Percentiles rank a stretch among this genome's conserved stretches.
Evolutionary conservation across 192 early-diverging fungal species (phyloP).

Genomic region (Gamsiella multidivaricata): DNA sequence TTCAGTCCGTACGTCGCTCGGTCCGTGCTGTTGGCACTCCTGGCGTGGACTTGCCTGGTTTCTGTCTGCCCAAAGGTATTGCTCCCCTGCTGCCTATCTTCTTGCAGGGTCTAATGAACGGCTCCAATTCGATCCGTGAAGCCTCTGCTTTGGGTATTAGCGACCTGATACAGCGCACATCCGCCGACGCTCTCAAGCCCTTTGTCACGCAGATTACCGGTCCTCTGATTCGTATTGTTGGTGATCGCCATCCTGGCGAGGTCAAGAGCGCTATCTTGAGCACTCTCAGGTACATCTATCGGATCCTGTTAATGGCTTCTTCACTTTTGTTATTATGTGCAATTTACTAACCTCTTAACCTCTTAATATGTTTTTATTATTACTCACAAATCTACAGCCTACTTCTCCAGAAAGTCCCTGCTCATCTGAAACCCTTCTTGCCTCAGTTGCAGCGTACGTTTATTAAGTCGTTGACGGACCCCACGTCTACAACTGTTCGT

Average conservation of each 20-base stretch:
- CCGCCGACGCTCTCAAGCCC: constrained; percentile 80
- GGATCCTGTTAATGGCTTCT: no score
- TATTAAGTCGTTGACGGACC: constrained; percentile 87
- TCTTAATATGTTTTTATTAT: no score
- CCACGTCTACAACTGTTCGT: constrained; percentile 76
- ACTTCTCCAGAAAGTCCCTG: constrained; percentile 85
- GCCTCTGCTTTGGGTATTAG: constrained; percentile 89
- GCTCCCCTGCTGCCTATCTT: constrained; percentile 92
- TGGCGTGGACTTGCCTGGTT: constrained; percentile 78
- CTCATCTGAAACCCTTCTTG: constrained; percentile 94
- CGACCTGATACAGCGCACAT: constrained; percentile 74
- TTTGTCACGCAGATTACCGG: constrained; percentile 97
- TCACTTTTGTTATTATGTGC: neutral
- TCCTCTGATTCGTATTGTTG: constrained; percentile 96
- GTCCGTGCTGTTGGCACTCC: constrained; percentile 67
- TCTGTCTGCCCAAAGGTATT: constrained; percentile 93
- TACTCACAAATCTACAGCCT: constrained; percentile 55
- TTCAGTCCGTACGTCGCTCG: constrained; percentile 72
- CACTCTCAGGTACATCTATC: constrained; percentile 78
- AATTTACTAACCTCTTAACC: neutral
- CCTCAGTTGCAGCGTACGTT: constrained; percentile 99
- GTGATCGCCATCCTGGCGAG: constrained; percentile 89
- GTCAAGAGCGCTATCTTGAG: constrained; percentile 95
- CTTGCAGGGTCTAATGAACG: constrained; percentile 92
- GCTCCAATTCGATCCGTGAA: constrained; percentile 85